Conservation (phyloP, 192 early-diverging fungal genomes). For the Backusella tarrabulga region DNA sequence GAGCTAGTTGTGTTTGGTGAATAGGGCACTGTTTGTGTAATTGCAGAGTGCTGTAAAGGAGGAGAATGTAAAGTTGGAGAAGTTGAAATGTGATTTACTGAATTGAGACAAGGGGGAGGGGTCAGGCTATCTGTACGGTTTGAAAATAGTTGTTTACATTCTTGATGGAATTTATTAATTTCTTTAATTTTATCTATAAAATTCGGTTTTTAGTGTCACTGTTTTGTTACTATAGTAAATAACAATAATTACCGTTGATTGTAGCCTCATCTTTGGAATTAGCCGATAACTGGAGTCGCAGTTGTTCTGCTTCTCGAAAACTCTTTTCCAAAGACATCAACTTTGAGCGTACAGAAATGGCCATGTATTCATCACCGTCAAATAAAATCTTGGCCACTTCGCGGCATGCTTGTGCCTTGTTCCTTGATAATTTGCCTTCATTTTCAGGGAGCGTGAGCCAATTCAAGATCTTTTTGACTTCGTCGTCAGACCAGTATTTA, state of each 20-base stretch:
- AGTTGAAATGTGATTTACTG: not conserved
- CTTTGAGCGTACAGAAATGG: not conserved
- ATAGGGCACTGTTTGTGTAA: not conserved
- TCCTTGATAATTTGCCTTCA: slow-evolving; percentile 5
- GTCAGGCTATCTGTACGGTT: not conserved
- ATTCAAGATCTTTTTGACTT: not conserved
- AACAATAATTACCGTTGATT: not conserved
- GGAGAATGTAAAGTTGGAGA: not conserved
- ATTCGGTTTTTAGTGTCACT: not conserved
- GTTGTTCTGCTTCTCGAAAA: not conserved
- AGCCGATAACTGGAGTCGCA: not conserved
- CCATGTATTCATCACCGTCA: slow-evolving; percentile 12
- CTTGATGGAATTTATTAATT: slow-evolving; percentile 7
- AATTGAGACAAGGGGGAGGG: not conserved
- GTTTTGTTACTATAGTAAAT: not conserved
- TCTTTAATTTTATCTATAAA: slow-evolving; percentile 6
- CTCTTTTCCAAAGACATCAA: not conserved
- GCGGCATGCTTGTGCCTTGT: not conserved
- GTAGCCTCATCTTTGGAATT: not conserved
- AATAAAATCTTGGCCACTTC: not conserved
- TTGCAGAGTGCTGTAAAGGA: not conserved
- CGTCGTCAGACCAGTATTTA: slow-evolving; percentile 12
- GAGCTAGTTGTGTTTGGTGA: not conserved
- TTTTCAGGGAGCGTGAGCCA: slow-evolving; percentile 1
- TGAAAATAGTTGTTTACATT: slow-evolving; percentile 6